Conservation (phyloP, 768 basidiomycete species). For the Lentinula aciculospora region DNA sequence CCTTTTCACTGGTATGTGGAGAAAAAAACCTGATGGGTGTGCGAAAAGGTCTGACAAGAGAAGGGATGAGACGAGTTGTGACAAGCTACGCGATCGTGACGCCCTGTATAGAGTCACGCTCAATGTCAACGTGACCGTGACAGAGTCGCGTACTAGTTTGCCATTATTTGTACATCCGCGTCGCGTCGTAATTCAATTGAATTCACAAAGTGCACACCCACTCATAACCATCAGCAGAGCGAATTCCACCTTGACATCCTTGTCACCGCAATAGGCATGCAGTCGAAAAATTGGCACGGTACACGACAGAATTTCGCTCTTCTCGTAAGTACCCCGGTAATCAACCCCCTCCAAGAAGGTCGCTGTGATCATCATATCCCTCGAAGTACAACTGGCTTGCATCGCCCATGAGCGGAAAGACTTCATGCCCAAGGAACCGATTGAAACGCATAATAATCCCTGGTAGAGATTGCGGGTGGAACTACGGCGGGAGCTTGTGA, state of each 20-base stretch:
- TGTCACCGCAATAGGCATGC: no score
- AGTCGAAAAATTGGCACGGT: no score
- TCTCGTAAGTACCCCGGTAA: not conserved
- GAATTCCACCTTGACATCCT: no score
- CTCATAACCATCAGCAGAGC: no score
- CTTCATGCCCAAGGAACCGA: not conserved
- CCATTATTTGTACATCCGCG: not conserved
- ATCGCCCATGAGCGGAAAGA: not conserved
- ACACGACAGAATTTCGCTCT: no score
- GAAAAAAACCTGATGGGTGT: slow-evolving; percentile 10
- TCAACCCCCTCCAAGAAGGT: not conserved
- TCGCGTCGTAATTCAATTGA: no score
- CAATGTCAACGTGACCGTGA: not conserved
- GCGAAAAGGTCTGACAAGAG: not conserved
- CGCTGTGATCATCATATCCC: not conserved
- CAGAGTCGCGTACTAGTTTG: slow-evolving; percentile 3
- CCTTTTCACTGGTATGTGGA: slow-evolving; percentile 1
- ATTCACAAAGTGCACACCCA: no score
- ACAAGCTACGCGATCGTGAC: not conserved
- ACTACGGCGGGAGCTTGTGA: not conserved
- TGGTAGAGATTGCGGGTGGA: not conserved
- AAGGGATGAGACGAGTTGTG: not conserved
- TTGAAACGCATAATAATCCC: not conserved
- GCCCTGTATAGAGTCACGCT: not conserved
- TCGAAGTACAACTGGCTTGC: not conserved